phyloP scores from a whole-genome alignment of 371 early-diverging fungal species.

The Cokeromyces recurvatus region DNA sequence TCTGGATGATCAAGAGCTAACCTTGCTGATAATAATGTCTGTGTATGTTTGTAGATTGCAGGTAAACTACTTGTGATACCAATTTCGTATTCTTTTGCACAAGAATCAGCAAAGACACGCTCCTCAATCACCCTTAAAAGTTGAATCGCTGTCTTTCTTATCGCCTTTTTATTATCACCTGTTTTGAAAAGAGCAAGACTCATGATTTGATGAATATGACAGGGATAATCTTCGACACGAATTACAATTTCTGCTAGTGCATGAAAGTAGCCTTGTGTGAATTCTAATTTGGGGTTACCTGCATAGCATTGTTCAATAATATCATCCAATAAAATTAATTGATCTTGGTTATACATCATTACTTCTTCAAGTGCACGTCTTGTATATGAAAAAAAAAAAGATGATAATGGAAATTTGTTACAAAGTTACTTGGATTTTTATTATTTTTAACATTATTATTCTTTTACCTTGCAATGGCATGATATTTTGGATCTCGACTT shows the following conservation, averaged over 20 bases:
- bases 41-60: constrained; percentile 80
- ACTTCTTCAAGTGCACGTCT: constrained; percentile 63
- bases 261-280: constrained; percentile 72
- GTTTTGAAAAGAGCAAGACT: constrained; percentile 79
- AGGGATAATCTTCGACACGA: constrained; percentile 52
- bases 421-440: neutral
- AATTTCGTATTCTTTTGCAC: constrained; percentile 64
- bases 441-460: neutral
- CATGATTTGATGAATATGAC: constrained; percentile 62
- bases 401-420: neutral
- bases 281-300: constrained; percentile 54
- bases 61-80: constrained; percentile 77
- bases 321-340: constrained; percentile 59
- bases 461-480: constrained; percentile 41
- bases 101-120: constrained; percentile 59
- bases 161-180: constrained; percentile 68
- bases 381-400: neutral
- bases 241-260: constrained; percentile 68
- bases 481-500: constrained; percentile 48
- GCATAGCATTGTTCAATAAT: constrained; percentile 74
- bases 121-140: constrained; percentile 72
- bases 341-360: constrained; percentile 65
- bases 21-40: constrained; percentile 61
- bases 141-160: constrained; percentile 76
- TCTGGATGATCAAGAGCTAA: constrained; percentile 64